Base-by-base conservation (phyloP, 352 stramenopile species). In the Globisporangium paroecandrum region DNA sequence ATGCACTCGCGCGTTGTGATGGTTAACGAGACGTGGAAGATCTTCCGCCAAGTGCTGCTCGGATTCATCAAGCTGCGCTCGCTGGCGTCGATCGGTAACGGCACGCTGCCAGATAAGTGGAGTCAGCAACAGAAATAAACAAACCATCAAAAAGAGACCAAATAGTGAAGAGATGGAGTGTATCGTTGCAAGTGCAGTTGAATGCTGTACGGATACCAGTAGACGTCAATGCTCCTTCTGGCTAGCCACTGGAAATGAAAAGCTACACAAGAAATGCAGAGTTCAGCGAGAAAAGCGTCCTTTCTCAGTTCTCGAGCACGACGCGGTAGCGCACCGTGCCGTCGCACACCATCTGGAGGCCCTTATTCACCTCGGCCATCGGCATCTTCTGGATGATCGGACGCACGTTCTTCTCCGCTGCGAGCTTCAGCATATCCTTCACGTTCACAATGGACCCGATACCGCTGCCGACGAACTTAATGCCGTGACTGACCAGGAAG, bases 381-480 rank as follows among this genome's bases (percentile, higher is more conserved):
- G 82, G 75, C 62, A 89, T 27, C 58, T 77, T 83, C 64, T 87
- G 75, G 25, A 85, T 75, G 1, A 86, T 71, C n/a, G 81, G 69
- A 1, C 74, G 69, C 27, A 96, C 85, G 9, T 89, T 77, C 61
- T 94, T 82, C 59, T 84, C 67, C 1, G 72, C 73, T 29, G 89
- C 95, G 20, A 97, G 79, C 34, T 91, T 75, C 2, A 97, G 72
- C 86, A 97, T 95, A 43, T 96, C 83, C 58, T 94, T 82, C 24
- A 91, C 93, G 63, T 95, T 85, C 15, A 77, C 65, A 34, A 95
- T 89, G 65, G 89, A 85, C 38, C 91, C 90, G 64, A 98, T 93
- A 43, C 83, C 56, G 46, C 75, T 90, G 43, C 90, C 90, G 22
- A 81, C 72, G 60, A 97, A 76, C 58, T 73, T 76, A n/a, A 66